Base-by-base conservation (phyloP, 371 early-diverging fungal genomes). In the Mortierella sp. region DNA sequence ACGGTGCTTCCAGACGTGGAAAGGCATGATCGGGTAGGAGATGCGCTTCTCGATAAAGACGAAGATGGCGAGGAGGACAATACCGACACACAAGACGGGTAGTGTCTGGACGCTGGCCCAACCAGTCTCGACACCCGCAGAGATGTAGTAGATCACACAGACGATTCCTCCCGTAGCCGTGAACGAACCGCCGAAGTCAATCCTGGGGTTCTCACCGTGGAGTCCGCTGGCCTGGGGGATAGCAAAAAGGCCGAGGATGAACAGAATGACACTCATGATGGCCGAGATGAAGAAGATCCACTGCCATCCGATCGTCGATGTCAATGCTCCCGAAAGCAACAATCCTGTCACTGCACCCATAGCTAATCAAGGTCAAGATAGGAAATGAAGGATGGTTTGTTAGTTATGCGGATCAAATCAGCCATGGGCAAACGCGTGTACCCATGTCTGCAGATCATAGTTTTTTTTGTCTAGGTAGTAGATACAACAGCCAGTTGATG, bases 291-390 rank as follows among this genome's bases (percentile, higher is more conserved):
- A 79, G 39, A 83, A 83, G 64, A 83, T 75, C 84, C 84, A 83
- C 52, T 83, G 73, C 84, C 84, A 83, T 34, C 84, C 84, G 41
- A 83, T 70, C 4, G 84, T 78, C 45, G 84, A 83, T 26, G 79
- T 78, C 76, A 83, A 67, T 0, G 84, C 84, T 63, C 84, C 84
- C 2, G 84, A 74, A 47, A 83, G 58, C 76, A 83, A 70, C 63
- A 83, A 24, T 64, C 84, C 84, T 13, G 79, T 79, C 7, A 83
- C 84, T 16, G 84, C 84, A 4, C 84, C 84, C 84, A 83, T 83
- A 45, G 58, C 84, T 81, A 68, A 0, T 29, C 31, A 58, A 8
- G 39, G 24, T 48, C 1, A 65, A 34, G 4, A 16, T 29, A 61
- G 31, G 53, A 16, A 64, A 45, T 9, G n/a, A 24, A 4, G 16